Base-by-base conservation (phyloP, 306 rosid species). In the Senna siamea region DNA sequence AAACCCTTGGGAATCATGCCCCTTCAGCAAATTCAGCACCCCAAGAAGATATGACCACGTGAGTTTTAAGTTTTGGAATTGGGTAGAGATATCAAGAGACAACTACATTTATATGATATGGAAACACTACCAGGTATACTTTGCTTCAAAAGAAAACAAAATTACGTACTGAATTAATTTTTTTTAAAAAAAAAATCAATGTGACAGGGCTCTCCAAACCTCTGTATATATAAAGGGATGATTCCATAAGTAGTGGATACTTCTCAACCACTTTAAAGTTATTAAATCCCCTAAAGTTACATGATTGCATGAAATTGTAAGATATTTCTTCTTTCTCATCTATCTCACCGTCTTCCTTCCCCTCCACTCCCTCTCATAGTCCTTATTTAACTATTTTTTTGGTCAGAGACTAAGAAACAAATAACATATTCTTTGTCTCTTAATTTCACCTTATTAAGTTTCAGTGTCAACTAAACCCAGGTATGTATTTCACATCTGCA, bases 1-100 rank as follows among this genome's bases (percentile, higher is more conserved):
- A 69, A 78, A 65, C 68, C 95, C 86, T 78, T 83, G 94, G 17
- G 87, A 71, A 76, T 85, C 87, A 72, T 78, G 84, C 75, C 86
- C 97, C 97, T 94, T 79, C 75, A 86, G 76, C 50, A 73, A 81
- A 80, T 44, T 81, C 61, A 78, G 74, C 79, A 77, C 62, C 79
- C 70, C 80, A 73, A 72, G 30, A 34, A 68, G 44, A 59, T 75
- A 65, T 26, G 30, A 53, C 57, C 30, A 73, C 47, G 30, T 26
- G 43, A 15, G 59, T 30, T 52, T 70, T 37, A 63, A 72, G 46
- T 54, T 34, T 34, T 60, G 23, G 72, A 76, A 73, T 59, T 15
- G 13, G 12, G 44, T 38, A 43, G 35, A 69, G 17, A 64, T 75
- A 63, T 54, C 64, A 66, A 63, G 44, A 57, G 54, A 58, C 60